Conservation (phyloP, 805 yeast genomes). For the Lachancea sp. region DNA sequence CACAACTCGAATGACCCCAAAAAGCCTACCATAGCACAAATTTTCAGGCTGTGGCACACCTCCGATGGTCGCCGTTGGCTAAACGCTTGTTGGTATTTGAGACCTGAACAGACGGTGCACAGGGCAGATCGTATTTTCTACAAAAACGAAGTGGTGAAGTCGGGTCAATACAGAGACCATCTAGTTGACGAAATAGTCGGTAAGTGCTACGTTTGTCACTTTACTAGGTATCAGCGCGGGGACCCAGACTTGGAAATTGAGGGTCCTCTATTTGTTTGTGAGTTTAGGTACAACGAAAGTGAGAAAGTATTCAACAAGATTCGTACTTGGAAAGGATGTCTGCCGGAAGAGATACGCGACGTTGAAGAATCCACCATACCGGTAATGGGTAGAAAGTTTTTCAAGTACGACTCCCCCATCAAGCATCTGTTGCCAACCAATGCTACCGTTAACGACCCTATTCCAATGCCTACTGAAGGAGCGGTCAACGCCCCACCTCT, state of each 20-base stretch:
- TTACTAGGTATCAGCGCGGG: constrained; percentile 91
- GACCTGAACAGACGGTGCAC: constrained; percentile 98
- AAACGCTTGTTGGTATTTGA: constrained; percentile 95
- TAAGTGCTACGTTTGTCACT: constrained; percentile 90
- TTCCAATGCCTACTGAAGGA: constrained; percentile 78
- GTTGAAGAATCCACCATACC: constrained; percentile 74
- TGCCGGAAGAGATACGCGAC: constrained; percentile 93
- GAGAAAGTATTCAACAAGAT: constrained; percentile 90
- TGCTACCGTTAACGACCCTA: constrained; percentile 64
- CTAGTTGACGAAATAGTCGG: constrained; percentile 81
- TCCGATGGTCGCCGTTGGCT: constrained; percentile 77
- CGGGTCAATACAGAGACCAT: constrained; percentile 96
- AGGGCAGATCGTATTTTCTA: constrained; percentile 82
- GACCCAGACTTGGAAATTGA: constrained; percentile 78
- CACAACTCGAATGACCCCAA: constrained; percentile 81
- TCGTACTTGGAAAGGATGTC: constrained; percentile 97
- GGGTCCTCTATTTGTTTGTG: constrained; percentile 88
- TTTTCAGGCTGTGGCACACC: constrained; percentile 85
- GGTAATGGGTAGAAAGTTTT: constrained; percentile 57
- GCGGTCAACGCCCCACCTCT: constrained; percentile 89
- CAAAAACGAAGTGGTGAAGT: constrained; percentile 91
- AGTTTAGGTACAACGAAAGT: constrained; percentile 85
- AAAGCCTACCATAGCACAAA: constrained; percentile 89
- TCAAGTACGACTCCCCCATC: constrained; percentile 79
- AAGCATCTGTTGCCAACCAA: constrained; percentile 68